phyloP scores from a whole-genome alignment of 1,284 basidiomycete species.

The Ganoderma lingzhi region DNA sequence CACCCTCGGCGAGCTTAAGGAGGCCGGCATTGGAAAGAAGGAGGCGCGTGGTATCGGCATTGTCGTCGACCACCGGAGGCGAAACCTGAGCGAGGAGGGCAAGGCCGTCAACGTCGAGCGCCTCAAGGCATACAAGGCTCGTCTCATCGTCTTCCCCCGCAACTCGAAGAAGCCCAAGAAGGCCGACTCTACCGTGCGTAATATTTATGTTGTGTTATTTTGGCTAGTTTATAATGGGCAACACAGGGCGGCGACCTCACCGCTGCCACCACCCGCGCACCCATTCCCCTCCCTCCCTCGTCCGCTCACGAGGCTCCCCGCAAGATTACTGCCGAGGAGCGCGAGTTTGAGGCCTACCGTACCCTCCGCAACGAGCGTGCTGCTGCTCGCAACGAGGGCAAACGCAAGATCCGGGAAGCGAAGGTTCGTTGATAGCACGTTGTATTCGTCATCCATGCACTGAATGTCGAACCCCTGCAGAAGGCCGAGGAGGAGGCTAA shows the following conservation, averaged over 20 bases:
- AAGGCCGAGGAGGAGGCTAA: slow-evolving; percentile 92
- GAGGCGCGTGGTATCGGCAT: slow-evolving; percentile 94
- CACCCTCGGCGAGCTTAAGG: slow-evolving; percentile 93
- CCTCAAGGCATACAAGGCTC: slow-evolving; percentile 92
- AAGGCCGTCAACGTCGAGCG: slow-evolving; percentile 96
- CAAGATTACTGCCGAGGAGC: slow-evolving; percentile 94
- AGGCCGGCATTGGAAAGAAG: slow-evolving; percentile 95
- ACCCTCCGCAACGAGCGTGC: slow-evolving; percentile 91
- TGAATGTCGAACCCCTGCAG: slow-evolving; percentile 49
- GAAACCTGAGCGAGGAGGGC: slow-evolving; percentile 97
- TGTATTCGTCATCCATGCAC: slow-evolving; percentile 17
- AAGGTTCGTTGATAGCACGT: slow-evolving; percentile 63
- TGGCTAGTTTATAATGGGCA: slow-evolving; percentile 11
- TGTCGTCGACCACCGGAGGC: slow-evolving; percentile 96
- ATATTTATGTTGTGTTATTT: slow-evolving; percentile 11
- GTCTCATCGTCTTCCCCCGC: slow-evolving; percentile 93
- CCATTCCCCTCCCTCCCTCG: slow-evolving; percentile 75
- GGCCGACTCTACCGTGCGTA: slow-evolving; percentile 88
- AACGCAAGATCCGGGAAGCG: slow-evolving; percentile 81
- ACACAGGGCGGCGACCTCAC: slow-evolving; percentile 85
- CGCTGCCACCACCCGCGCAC: slow-evolving; percentile 78
- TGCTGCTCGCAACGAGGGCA: slow-evolving; percentile 86
- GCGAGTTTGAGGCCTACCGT: slow-evolving; percentile 88
- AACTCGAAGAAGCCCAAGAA: slow-evolving; percentile 96
- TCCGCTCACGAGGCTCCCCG: slow-evolving; percentile 87